Percentiles rank a stretch among this genome's conserved stretches.
phyloP scores from a whole-genome alignment of 495 filamentous ascomycete species.

The Schizothecium vesticola region DNA sequence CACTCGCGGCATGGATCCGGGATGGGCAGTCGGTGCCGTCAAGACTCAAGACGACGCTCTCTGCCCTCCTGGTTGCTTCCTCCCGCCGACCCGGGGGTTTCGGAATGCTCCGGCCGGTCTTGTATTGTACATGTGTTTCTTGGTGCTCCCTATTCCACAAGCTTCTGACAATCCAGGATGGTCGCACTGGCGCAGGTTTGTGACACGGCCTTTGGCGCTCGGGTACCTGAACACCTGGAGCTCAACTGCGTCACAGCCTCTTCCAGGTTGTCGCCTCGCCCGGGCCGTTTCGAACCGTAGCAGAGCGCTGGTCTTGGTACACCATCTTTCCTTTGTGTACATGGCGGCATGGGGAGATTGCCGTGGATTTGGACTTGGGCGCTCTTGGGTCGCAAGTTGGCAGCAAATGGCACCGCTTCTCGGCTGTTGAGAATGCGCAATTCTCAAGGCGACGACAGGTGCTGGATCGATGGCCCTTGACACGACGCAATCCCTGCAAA shows the following conservation, averaged over 20 bases:
- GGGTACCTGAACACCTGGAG: not conserved
- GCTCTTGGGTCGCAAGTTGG: constrained; percentile 8
- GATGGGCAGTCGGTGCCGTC: not conserved
- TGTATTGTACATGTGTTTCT: constrained; percentile 6
- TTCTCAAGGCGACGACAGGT: not conserved
- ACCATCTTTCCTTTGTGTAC: not conserved
- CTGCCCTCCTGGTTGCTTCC: not conserved
- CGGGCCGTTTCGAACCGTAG: not conserved
- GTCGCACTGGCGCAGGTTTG: not conserved
- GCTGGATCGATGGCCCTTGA: not conserved
- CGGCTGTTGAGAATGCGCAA: not conserved
- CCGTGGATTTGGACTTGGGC: constrained; percentile 7
- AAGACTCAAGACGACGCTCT: not conserved
- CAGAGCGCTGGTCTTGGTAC: not conserved
- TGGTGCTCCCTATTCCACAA: not conserved
- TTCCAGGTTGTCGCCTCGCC: not conserved
- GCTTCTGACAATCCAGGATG: not conserved
- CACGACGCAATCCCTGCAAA: constrained; percentile 20
- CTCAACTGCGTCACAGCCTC: not conserved
- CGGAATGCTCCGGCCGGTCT: not conserved
- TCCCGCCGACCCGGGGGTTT: not conserved
- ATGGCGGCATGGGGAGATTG: not conserved
- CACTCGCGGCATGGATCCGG: not conserved
- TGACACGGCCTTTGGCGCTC: not conserved
- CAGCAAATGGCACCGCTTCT: not conserved